These are phyloP conservation scores for Akanthomyces uredinophilus DNA, from an alignment of 2,329 filamentous ascomycete genomes.

Conservation along the genomic window DNA sequence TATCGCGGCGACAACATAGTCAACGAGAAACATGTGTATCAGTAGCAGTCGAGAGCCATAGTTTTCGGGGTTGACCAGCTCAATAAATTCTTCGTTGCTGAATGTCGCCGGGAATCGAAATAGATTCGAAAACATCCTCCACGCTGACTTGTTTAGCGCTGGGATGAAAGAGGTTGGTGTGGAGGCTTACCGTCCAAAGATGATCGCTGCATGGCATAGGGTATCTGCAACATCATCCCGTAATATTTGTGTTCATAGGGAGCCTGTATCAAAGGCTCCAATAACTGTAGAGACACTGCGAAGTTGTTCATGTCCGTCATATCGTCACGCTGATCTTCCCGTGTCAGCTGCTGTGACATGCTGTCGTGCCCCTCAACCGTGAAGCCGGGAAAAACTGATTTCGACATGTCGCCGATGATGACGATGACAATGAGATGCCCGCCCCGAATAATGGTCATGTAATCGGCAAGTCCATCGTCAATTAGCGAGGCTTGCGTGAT, in stretches of 20 bases:
- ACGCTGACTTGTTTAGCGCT: slow-evolving; percentile 19
- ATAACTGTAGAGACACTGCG: slow-evolving; percentile 15
- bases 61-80: slow-evolving; percentile 28
- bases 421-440: slow-evolving; percentile 21
- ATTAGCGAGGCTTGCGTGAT: slow-evolving; percentile 32
- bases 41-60: slow-evolving; percentile 29
- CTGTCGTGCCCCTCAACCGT: slow-evolving; percentile 24
- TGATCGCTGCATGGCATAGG: slow-evolving; percentile 16
- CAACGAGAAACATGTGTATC: slow-evolving; percentile 32
- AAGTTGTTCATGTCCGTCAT: slow-evolving; percentile 22
- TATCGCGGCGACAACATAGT: slow-evolving; percentile 24
- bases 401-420: slow-evolving; percentile 19
- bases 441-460: slow-evolving; percentile 31
- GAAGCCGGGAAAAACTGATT: slow-evolving; percentile 22
- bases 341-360: slow-evolving; percentile 18
- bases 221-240: slow-evolving; percentile 16
- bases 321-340: slow-evolving; percentile 21
- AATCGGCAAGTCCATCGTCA: slow-evolving; percentile 34
- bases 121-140: slow-evolving; percentile 20
- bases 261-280: slow-evolving; percentile 19
- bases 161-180: too few species aligned
- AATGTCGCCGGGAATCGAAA: slow-evolving; percentile 19
- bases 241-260: slow-evolving; percentile 19
- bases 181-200: slow-evolving; percentile 19
- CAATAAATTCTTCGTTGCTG: slow-evolving; percentile 27